Percentiles rank a stretch among this genome's conserved stretches.
phyloP scores from a whole-genome alignment of 768 basidiomycete species.

The Amanita pallidorosea region DNA sequence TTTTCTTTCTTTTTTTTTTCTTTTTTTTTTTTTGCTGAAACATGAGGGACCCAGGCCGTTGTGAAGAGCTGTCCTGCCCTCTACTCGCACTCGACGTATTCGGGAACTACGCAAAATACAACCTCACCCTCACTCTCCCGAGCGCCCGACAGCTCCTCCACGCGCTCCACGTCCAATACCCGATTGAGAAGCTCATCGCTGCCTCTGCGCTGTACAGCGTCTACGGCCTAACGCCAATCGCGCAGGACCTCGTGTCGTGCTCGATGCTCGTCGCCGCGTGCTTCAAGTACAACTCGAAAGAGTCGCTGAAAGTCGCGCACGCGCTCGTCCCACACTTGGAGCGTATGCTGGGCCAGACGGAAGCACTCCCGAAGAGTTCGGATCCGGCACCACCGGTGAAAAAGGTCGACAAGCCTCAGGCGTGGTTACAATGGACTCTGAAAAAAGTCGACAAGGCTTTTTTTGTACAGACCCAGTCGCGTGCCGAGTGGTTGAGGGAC shows the following conservation, averaged over 20 bases:
- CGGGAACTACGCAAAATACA: slow-evolving; percentile 52
- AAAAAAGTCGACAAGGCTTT: slow-evolving; percentile 18
- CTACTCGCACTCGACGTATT: slow-evolving; percentile 49
- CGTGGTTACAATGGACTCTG: slow-evolving; percentile 20
- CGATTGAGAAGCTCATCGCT: slow-evolving; percentile 36
- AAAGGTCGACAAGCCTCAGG: slow-evolving; percentile 10
- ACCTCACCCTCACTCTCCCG: slow-evolving; percentile 36
- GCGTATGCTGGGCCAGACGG: slow-evolving; percentile 12
- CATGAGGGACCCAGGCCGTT: slow-evolving; percentile 35
- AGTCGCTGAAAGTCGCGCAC: slow-evolving; percentile 27
- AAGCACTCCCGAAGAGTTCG: slow-evolving; percentile 3
- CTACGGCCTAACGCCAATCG: slow-evolving; percentile 42
- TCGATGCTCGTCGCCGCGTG: slow-evolving; percentile 49
- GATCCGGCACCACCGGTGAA: slow-evolving; percentile 3
- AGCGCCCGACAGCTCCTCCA: slow-evolving; percentile 50
- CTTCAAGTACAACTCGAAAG: slow-evolving; percentile 30
- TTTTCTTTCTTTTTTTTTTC: neutral
- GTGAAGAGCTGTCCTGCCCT: slow-evolving; percentile 44
- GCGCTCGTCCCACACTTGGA: slow-evolving; percentile 32
- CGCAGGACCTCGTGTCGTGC: slow-evolving; percentile 45
- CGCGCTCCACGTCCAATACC: slow-evolving; percentile 35
- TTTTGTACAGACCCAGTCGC: slow-evolving; percentile 9
- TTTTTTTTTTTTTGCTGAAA: neutral
- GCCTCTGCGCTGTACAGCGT: slow-evolving; percentile 42
- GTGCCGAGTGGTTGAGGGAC: slow-evolving; percentile 23